Base-by-base conservation (phyloP, 257 asterid species). In the Solanum lycopersicoides region DNA sequence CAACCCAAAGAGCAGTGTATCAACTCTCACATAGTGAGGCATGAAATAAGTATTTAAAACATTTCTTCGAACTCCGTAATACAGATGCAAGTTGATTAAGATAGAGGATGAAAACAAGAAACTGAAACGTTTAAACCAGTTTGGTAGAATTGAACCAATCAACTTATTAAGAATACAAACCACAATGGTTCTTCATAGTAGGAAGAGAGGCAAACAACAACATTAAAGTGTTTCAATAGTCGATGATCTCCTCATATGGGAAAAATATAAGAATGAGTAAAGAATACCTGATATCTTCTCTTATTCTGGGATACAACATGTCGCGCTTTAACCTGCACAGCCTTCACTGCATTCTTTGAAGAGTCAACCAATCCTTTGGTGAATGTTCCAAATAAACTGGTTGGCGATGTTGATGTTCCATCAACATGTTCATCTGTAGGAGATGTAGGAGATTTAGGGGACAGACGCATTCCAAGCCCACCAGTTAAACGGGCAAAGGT, bases 221-320 rank as follows among this genome's bases (percentile, higher is more conserved):
- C 50, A 16, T 45, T 44, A 45, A 74, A 13, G 59, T 39, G 59
- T 41, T 76, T n/a, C 13, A 41, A 9, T 16, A 30, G 44, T 80
- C 20, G 30, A 30, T 80, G 68, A 47, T 30, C 68, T 47, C 30
- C 68, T 80, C 41, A 16, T 47, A 47, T 80, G 68, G 7, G 4
- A 28, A 77, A 47, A 16, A 9, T 47, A 80, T 80, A 50, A 72
- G 71, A 83, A 87, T 28, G 73, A 56, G 65, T 72, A 47, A 60
- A 59, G 42, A 77, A 16, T 16, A 60, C 99, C 99, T 97, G 99
- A 88, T 96, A 97, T 96, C 99, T 94, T 92, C 99, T 93, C 89
- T 97, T 97, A 89, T 97, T 97, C 89, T 97, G 99, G 86, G 99
- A 97, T 44, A 97, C 99, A 89, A 83, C 99, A 89, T 97, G 99